Conservation (phyloP, 805 yeast genomes). For the Yamadazyma philogaea region DNA sequence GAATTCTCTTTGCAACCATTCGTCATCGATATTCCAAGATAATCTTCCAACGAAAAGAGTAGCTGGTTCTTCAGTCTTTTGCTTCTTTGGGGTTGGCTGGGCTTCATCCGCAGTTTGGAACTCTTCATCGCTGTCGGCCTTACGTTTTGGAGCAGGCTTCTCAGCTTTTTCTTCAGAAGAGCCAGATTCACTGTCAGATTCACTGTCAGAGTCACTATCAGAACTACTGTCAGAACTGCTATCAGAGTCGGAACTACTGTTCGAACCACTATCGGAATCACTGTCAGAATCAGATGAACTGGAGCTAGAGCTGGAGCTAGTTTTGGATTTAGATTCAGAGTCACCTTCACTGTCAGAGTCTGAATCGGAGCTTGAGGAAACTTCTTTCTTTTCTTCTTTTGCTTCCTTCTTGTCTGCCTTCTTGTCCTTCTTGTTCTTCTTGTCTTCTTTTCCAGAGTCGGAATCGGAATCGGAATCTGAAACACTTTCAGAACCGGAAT, state of each 20-base stretch:
- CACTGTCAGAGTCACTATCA: constrained; percentile 14
- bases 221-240: constrained; percentile 28
- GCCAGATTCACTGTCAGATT: constrained; percentile 13
- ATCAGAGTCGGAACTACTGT: constrained; percentile 18
- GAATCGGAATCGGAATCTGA: constrained; percentile 32
- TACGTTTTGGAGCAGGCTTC: constrained; percentile 25
- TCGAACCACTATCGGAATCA: constrained; percentile 28
- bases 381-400: constrained; percentile 16
- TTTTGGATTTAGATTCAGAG: constrained; percentile 13
- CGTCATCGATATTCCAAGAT: constrained; percentile 96
- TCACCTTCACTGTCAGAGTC: constrained; percentile 20
- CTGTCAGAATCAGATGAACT: constrained; percentile 21
- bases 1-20: constrained; percentile 86
- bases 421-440: constrained; percentile 2
- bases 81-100: constrained; percentile 49
- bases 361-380: constrained; percentile 28
- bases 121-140: constrained; percentile 37
- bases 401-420: constrained; percentile 14
- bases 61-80: constrained; percentile 65
- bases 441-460: constrained; percentile 9
- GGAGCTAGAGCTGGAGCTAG: constrained; percentile 13
- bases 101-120: constrained; percentile 30
- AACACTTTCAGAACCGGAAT: constrained; percentile 19
- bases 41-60: constrained; percentile 95
- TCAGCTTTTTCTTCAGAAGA: constrained; percentile 12